Conservation (phyloP, 78 protist genomes). For the Pigoraptor vietnamica region DNA sequence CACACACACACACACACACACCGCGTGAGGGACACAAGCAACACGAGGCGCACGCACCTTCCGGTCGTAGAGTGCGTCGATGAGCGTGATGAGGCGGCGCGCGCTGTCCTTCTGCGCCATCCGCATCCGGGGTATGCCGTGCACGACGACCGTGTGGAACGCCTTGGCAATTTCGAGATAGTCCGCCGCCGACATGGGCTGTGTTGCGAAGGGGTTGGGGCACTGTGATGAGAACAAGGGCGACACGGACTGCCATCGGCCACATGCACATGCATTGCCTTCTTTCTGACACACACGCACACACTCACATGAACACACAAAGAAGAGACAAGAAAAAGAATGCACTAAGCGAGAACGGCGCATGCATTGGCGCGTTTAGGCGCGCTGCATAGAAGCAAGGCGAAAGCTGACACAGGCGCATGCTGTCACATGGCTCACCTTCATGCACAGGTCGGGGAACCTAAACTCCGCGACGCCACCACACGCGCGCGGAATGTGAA, state of each 20-base stretch:
- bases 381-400: neutral
- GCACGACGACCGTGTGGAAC: constrained; percentile 64
- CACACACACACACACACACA: neutral
- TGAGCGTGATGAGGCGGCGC: constrained; percentile 75
- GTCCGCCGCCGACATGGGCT: constrained; percentile 73
- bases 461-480: constrained; percentile 41
- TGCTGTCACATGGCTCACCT: neutral
- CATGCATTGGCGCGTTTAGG: no score
- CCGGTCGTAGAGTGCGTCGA: constrained; percentile 78
- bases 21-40: neutral
- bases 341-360: neutral
- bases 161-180: constrained; percentile 51
- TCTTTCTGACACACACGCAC: no score
- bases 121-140: constrained; percentile 60
- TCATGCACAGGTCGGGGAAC: constrained; percentile 64
- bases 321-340: neutral
- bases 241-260: neutral
- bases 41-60: constrained; percentile 3
- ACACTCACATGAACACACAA: no score
- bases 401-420: neutral
- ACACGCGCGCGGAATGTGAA: constrained; percentile 27
- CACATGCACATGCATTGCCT: neutral
- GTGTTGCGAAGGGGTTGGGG: neutral
- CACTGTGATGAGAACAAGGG: neutral
- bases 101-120: constrained; percentile 36